Evolutionary conservation across 2,329 filamentous ascomycete genomes (phyloP).

Genomic region (Alternaria sp.): DNA sequence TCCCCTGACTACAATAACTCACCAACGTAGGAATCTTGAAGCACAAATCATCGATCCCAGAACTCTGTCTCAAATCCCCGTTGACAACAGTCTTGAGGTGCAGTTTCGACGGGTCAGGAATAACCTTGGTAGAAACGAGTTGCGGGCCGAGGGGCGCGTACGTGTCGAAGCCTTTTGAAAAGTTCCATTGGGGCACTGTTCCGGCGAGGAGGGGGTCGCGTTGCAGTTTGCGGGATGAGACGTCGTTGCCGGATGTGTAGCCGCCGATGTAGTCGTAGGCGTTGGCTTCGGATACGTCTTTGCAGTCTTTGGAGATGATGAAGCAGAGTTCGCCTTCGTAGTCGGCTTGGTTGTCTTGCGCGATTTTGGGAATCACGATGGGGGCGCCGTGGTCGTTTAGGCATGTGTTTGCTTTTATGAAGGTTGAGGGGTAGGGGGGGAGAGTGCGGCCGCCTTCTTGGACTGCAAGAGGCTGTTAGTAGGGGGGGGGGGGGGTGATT

Average conservation of each 20-base stretch:
- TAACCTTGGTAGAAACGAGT: slow-evolving; percentile 55
- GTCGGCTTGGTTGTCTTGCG: slow-evolving; percentile 59
- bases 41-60: slow-evolving; percentile 58
- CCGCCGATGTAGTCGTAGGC: slow-evolving; percentile 62
- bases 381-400: slow-evolving; percentile 52
- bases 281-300: slow-evolving; percentile 57
- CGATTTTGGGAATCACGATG: slow-evolving; percentile 60
- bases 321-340: slow-evolving; percentile 55
- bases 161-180: slow-evolving; percentile 66
- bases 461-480: slow-evolving; percentile 48
- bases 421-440: slow-evolving; percentile 61
- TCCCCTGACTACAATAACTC: slow-evolving; percentile 57
- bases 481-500: not conserved
- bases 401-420: slow-evolving; percentile 60
- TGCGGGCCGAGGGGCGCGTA: slow-evolving; percentile 63
- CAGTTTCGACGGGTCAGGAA: slow-evolving; percentile 57
- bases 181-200: slow-evolving; percentile 65
- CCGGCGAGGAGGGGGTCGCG: slow-evolving; percentile 60
- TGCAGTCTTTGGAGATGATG: slow-evolving; percentile 62
- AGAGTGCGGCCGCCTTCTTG: slow-evolving; percentile 61
- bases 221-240: slow-evolving; percentile 63
- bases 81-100: slow-evolving; percentile 59
- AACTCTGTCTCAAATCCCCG: slow-evolving; percentile 59
- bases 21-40: slow-evolving; percentile 59
- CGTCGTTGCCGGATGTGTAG: slow-evolving; percentile 65